Evolutionary conservation across 2,329 filamentous ascomycete genomes (phyloP).

Genomic region (Aureobasidium sp.): DNA sequence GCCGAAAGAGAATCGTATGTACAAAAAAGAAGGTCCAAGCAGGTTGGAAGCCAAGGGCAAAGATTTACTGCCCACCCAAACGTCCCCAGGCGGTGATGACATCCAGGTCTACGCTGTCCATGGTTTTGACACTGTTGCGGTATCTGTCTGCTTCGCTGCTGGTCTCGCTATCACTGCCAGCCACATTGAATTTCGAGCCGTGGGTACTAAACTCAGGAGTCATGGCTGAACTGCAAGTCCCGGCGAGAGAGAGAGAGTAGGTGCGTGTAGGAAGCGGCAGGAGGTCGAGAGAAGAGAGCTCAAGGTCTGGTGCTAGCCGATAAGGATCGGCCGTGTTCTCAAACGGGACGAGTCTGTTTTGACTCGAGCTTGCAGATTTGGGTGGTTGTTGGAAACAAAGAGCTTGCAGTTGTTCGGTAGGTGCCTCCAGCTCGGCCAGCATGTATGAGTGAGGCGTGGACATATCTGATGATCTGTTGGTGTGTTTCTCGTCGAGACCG

Average conservation of each 20-base stretch:
- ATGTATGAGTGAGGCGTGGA: not conserved
- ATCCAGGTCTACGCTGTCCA: constrained; percentile 11
- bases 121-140: constrained; percentile 8
- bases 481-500: not conserved
- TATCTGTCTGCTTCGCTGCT: not conserved
- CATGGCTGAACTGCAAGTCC: constrained; percentile 9
- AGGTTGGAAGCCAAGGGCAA: not conserved
- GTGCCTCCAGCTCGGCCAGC: constrained; percentile 2
- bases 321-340: constrained; percentile 13
- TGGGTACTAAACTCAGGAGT: constrained; percentile 6
- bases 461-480: not conserved
- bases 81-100: constrained; percentile 13
- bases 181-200: not conserved
- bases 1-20: not conserved
- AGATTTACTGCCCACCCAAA: constrained; percentile 7
- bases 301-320: constrained; percentile 13
- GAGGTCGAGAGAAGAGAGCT: constrained; percentile 14
- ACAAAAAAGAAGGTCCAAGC: not conserved
- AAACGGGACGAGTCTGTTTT: constrained; percentile 9
- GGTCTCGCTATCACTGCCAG: not conserved
- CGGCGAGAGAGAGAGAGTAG: constrained; percentile 1
- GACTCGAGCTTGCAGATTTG: constrained; percentile 4
- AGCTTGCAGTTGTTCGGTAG: not conserved
- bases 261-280: constrained; percentile 5
- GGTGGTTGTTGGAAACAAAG: constrained; percentile 7